A percentile compares a stretch with the other conserved stretches of the same genome.
These are phyloP conservation scores for Lipomyces sp. DNA, from an alignment of 805 yeast species.

Conservation along the genomic window DNA sequence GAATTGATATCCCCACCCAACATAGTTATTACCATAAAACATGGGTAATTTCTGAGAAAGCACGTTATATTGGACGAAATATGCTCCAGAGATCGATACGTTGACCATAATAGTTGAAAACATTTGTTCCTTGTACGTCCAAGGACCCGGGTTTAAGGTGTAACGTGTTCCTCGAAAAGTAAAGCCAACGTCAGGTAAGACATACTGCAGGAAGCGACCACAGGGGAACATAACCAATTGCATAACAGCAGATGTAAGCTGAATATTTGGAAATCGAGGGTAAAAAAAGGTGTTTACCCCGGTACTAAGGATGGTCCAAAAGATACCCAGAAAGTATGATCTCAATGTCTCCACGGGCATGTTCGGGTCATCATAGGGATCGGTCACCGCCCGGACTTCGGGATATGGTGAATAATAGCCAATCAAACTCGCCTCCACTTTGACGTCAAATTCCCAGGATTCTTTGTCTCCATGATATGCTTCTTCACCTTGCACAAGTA, in stretches of 20 bases:
- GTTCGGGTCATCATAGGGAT: conserved; percentile 56
- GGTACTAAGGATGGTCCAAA: conserved; percentile 62
- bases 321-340: conserved; percentile 56
- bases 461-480: conserved; percentile 2
- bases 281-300: conserved; percentile 65
- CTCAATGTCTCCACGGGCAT: conserved; percentile 57
- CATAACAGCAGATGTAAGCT: conserved; percentile 63
- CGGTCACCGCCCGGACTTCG: conserved; percentile 62
- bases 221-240: conserved; percentile 68
- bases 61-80: conserved; percentile 54
- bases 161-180: conserved; percentile 45
- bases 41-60: conserved; percentile 57
- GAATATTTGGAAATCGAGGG: conserved; percentile 60
- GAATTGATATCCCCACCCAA: conserved; percentile 58
- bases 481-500: conserved; percentile 14
- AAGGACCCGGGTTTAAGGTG: conserved; percentile 63
- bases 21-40: conserved; percentile 46
- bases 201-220: conserved; percentile 49
- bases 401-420: conserved; percentile 59
- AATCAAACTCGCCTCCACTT: conserved; percentile 52
- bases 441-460: conserved; percentile 43
- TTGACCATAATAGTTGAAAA: conserved; percentile 55
- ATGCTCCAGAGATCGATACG: conserved; percentile 53
- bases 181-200: conserved; percentile 34
- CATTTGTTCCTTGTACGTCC: conserved; percentile 66